Base-by-base conservation (phyloP, 495 filamentous ascomycete genomes). In the Xylaria venustula region DNA sequence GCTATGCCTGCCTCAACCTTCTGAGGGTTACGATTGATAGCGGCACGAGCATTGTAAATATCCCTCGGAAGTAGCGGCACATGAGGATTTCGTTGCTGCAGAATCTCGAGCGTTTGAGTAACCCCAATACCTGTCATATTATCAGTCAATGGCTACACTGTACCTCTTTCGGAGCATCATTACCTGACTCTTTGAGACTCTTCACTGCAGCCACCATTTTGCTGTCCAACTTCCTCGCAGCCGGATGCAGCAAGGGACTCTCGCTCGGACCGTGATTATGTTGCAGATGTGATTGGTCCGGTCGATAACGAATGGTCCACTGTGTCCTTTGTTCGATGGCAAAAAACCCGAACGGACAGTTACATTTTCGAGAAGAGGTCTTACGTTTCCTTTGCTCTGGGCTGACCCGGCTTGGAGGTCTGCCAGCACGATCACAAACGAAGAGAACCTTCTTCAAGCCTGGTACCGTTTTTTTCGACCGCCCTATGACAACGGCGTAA, bases 361-460 rank as follows among this genome's bases (percentile, higher is more conserved):
- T 82, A 58, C 80, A 83, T 62, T 85, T 85, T 28, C 82, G 73
- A 28, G 80, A 83, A 17, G 81, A 83, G 1, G 82, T 85, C 66
- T 82, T 83, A 19, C 82, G 74, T 67, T 83, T 82, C 48, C 82
- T 75, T 59, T 76, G 71, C 64, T 82, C 81, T 0, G 80, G 79
- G 52, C 72, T 78, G 37, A 85, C 80, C 11, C 79, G 75, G 32
- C 71, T 77, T 17, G 79, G 79, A n/a, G 79, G 79, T 42, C 78
- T 83, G 19, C 82, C 82, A 2, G 81, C 81, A 40, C 81, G 76
- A 64, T 85, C 82, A 64, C 82, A 85, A 17, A 83, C 81, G 54
- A 85, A 79, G 15, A 85, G 76, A 9, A 85, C 82, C 67, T 85
- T 85, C 60, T 85, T 85, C 19, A 85, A 66, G 6, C 82, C 82